Conservation (phyloP, 306 rosid species). For the Ziziphus jujuba region DNA sequence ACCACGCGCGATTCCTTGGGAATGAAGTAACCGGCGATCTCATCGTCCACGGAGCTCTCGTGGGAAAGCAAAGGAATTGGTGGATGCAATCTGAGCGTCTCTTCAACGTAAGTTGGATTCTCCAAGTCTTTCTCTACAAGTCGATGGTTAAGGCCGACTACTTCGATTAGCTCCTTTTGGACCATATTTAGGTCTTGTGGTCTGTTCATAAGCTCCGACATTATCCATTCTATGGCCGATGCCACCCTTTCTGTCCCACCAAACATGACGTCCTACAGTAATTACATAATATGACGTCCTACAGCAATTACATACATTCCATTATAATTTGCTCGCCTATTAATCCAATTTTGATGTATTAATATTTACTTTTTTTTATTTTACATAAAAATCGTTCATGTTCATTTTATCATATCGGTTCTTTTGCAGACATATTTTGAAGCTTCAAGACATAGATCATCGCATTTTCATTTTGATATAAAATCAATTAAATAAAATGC, state of each 20-base stretch:
- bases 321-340: no score
- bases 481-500: no score
- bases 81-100: constrained; percentile 83
- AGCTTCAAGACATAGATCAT: no score
- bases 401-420: no score
- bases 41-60: constrained; percentile 72
- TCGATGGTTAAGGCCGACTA: constrained; percentile 64
- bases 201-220: constrained; percentile 69
- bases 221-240: constrained; percentile 88
- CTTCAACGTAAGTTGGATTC: constrained; percentile 53
- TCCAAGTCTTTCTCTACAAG: constrained; percentile 69
- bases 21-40: constrained; percentile 52
- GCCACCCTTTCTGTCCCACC: constrained; percentile 97
- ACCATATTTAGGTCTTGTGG: constrained; percentile 61
- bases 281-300: no score
- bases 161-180: constrained; percentile 57
- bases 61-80: constrained; percentile 94
- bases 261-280: constrained; percentile 80
- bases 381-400: no score
- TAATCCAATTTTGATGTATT: no score
- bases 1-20: constrained; percentile 71
- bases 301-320: no score
- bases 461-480: no score
- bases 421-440: no score
- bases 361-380: no score